Evolutionary conservation across 2,329 filamentous ascomycete genomes (phyloP).

Genomic region (Saccharata proteae): DNA sequence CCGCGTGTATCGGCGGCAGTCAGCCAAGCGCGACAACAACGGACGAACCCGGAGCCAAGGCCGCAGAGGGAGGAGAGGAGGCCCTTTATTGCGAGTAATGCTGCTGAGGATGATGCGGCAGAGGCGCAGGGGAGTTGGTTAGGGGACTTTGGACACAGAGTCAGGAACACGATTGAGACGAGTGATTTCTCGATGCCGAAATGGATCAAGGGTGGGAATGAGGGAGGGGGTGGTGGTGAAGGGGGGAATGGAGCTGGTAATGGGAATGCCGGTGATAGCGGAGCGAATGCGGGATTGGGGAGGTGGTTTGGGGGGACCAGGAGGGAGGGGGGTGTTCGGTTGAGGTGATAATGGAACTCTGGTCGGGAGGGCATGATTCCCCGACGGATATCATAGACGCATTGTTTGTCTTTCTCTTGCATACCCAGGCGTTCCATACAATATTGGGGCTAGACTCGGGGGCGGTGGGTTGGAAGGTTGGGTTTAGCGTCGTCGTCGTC

Average conservation of each 20-base stretch:
- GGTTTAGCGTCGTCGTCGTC: no score
- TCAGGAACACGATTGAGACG: conserved; percentile 85
- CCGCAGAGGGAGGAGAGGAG: conserved; percentile 16
- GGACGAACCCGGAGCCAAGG: conserved; percentile 3
- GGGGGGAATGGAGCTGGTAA: conserved; percentile 6
- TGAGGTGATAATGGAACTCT: no score
- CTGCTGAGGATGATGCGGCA: conserved; percentile 40
- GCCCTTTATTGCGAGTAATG: no score
- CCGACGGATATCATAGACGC: no score
- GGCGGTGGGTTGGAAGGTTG: no score
- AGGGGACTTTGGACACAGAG: conserved; percentile 66
- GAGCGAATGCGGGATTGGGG: conserved; percentile 13
- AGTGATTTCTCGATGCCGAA: conserved; percentile 54
- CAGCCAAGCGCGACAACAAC: conserved; percentile 4
- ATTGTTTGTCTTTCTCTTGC: no score
- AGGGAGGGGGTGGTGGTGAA: conserved; percentile 9
- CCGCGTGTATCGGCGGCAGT: conserved; percentile 10
- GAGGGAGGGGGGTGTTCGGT: conserved; percentile 18
- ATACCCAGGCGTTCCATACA: no score
- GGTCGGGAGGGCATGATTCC: no score
- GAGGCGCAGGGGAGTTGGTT: conserved; percentile 73
- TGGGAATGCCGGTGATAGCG: conserved; percentile 9
- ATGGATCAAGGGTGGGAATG: conserved; percentile 53
- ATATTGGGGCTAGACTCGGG: no score
- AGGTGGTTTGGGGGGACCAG: conserved; percentile 21